These are phyloP conservation scores for Stylosanthes scabra DNA, from an alignment of 331 rosid genomes.

Conservation along the genomic window DNA sequence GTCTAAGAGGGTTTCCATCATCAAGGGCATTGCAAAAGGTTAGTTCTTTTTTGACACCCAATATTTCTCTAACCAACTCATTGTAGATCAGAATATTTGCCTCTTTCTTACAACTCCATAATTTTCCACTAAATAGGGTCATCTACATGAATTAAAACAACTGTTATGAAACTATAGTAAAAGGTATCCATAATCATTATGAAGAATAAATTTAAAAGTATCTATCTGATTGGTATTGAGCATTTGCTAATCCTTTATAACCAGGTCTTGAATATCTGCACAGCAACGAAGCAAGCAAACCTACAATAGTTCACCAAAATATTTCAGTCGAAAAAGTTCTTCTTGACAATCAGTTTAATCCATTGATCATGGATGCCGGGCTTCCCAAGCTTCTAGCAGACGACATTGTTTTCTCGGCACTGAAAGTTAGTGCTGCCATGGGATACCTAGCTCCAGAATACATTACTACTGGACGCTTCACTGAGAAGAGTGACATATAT, in stretches of 20 bases:
- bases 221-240: neutral
- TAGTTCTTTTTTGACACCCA: conserved; percentile 33
- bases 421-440: conserved; percentile 92
- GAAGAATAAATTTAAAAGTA: neutral
- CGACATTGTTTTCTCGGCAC: conserved; percentile 78
- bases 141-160: no score
- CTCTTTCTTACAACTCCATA: neutral
- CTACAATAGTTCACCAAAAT: conserved; percentile 81
- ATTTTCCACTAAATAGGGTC: no score
- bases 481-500: conserved; percentile 81
- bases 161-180: no score
- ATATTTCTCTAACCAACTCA: neutral
- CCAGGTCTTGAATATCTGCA: conserved; percentile 81
- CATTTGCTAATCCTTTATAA: conserved; percentile 33
- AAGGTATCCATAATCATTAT: neutral
- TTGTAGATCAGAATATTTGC: neutral
- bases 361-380: conserved; percentile 77
- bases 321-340: conserved; percentile 76
- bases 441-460: conserved; percentile 96
- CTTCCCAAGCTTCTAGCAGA: conserved; percentile 90
- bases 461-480: conserved; percentile 82
- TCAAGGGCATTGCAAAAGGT: conserved; percentile 86
- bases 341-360: conserved; percentile 65
- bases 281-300: conserved; percentile 58
- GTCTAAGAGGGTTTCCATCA: conserved; percentile 75